Percentiles rank a stretch among this genome's conserved stretches.
Conservation (phyloP, 352 stramenopile species). For the Elongisporangium anandrum region DNA sequence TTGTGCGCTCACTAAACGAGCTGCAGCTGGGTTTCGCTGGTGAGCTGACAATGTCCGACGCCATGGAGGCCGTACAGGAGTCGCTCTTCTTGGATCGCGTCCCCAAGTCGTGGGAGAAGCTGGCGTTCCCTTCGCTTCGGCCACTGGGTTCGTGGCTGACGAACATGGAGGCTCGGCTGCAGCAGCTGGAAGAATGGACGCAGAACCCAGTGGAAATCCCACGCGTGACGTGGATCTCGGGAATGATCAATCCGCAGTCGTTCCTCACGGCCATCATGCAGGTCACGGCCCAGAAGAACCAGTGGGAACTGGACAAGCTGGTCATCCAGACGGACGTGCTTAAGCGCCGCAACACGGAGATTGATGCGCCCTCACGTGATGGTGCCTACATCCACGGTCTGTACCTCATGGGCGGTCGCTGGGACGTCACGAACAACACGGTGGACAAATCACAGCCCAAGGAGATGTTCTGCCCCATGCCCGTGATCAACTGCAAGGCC, state of each 20-base stretch:
- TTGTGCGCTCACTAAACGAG: slow-evolving; percentile 95
- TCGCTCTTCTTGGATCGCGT: slow-evolving; percentile 93
- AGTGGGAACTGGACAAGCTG: slow-evolving; percentile 96
- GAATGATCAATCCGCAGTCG: slow-evolving; percentile 95
- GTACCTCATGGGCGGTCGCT: slow-evolving; percentile 94
- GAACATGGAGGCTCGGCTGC: slow-evolving; percentile 90
- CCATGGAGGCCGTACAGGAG: slow-evolving; percentile 95
- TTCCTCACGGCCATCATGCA: slow-evolving; percentile 98
- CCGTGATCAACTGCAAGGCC: slow-evolving; percentile 97
- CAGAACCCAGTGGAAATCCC: slow-evolving; percentile 96
- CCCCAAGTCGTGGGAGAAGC: slow-evolving; percentile 93
- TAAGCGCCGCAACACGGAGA: slow-evolving; percentile 91
- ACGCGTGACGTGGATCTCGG: slow-evolving; percentile 94
- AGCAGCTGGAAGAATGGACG: slow-evolving; percentile 96
- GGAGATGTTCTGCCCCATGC: slow-evolving; percentile 98
- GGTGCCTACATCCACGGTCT: slow-evolving; percentile 95
- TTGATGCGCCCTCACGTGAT: slow-evolving; percentile 86
- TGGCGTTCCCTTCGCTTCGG: slow-evolving; percentile 92
- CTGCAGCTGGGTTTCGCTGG: slow-evolving; percentile 96
- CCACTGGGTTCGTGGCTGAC: slow-evolving; percentile 91
- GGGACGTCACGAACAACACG: slow-evolving; percentile 88
- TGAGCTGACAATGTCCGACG: slow-evolving; percentile 97
- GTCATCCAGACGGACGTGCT: slow-evolving; percentile 97
- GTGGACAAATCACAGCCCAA: slow-evolving; percentile 95
- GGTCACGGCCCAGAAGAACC: slow-evolving; percentile 96